Evolutionary conservation across 192 early-diverging fungal species (phyloP), one percentile per base, ranked within the genome.

Genomic region (Endogone sp.): DNA sequence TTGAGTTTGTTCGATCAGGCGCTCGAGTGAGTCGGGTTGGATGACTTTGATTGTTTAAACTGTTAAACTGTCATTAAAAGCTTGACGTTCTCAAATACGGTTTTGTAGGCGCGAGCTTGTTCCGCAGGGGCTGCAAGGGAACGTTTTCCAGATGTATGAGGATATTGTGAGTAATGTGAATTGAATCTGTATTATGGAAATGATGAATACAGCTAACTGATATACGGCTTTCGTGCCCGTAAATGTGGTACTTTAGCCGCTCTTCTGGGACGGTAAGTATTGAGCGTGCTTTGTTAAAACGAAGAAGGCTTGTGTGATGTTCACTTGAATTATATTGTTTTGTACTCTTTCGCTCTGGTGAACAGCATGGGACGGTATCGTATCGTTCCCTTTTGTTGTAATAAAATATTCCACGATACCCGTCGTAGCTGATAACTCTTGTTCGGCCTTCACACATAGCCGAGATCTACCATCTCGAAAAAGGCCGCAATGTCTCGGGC

Each of bases 391-490:
- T n/a, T n/a, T n/a, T n/a, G n/a, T n/a, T n/a, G n/a, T n/a, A n/a
- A n/a, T n/a, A n/a, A n/a, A n/a, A n/a, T n/a, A n/a, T n/a, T n/a
- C n/a, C n/a, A n/a, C n/a, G n/a, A n/a, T n/a, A n/a, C n/a, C n/a
- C n/a, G n/a, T n/a, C n/a, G n/a, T n/a, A n/a, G n/a, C n/a, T n/a
- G n/a, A n/a, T n/a, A n/a, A n/a, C n/a, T n/a, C n/a, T n/a, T n/a
- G n/a, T n/a, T n/a, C n/a, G n/a, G n/a, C n/a, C n/a, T n/a, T n/a
- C n/a, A n/a, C n/a, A n/a, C n/a, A n/a, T n/a, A 49, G 92, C 97
- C 27, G 97, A 99, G 75, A 89, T 98, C 24, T 98, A 98, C 78
- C 94, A 95, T 72, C 79, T 94, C 21, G 93, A 97, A 71, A 98
- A 95, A 75, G 86, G 84, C 29, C 77, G 73, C 30, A 84, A 86